Conservation (phyloP, 306 rosid species). For the Oxytropis ochrocephala region DNA sequence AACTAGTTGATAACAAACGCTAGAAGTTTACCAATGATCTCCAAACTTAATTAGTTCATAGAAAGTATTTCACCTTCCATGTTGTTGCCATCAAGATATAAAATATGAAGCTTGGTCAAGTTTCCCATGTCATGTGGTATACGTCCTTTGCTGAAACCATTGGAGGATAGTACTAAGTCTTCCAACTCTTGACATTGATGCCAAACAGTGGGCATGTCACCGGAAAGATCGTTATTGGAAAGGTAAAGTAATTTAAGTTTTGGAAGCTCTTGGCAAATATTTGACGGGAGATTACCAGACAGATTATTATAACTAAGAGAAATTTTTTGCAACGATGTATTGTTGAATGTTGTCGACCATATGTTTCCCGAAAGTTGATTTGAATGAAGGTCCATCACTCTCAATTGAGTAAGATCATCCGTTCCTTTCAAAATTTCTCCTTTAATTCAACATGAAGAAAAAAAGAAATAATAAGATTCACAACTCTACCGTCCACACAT, state of each 20-base stretch:
- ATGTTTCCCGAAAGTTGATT: neutral
- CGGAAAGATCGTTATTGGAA: neutral
- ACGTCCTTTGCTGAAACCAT: neutral
- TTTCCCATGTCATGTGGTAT: conserved; percentile 3
- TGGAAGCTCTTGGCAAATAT: conserved; percentile 12
- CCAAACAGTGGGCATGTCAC: conserved; percentile 14
- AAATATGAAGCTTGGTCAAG: neutral
- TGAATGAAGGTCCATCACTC: neutral
- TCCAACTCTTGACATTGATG: neutral
- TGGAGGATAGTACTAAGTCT: neutral
- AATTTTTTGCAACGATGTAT: neutral
- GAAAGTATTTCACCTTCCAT: conserved; percentile 1
- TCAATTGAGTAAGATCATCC: neutral
- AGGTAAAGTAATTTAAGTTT: neutral
- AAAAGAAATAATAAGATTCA: neutral
- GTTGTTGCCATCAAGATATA: neutral
- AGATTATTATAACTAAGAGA: neutral
- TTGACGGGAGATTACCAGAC: conserved; percentile 5
- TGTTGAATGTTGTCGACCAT: neutral
- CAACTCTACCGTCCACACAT: neutral
- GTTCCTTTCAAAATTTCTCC: conserved; percentile 16
- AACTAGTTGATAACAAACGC: no score
- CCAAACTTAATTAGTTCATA: no score
- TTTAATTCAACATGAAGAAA: neutral
- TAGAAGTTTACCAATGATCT: no score